Conservation (phyloP, 208 protist species). For the Trypanosoma boissoni region DNA sequence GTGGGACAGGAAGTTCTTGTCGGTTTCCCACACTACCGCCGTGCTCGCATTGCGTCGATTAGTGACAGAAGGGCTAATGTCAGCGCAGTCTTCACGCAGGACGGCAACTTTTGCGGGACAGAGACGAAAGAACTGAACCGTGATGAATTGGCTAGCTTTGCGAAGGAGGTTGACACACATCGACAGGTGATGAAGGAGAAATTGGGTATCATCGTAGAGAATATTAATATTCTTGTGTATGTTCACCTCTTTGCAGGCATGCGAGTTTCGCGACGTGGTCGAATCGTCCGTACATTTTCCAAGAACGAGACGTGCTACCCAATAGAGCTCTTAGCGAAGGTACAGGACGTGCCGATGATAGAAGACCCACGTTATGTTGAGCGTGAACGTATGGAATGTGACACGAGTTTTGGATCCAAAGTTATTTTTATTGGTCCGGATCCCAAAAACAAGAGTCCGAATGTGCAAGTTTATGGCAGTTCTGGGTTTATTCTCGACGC, state of each 20-base stretch:
- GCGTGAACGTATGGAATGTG: slow-evolving; percentile 53
- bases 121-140: slow-evolving; percentile 58
- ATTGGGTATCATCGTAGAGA: slow-evolving; percentile 64
- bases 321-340: slow-evolving; percentile 43
- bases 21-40: slow-evolving; percentile 87
- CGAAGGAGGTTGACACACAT: slow-evolving; percentile 69
- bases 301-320: slow-evolving; percentile 81
- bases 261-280: slow-evolving; percentile 49
- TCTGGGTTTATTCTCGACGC: slow-evolving; percentile 39
- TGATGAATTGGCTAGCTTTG: slow-evolving; percentile 60
- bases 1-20: slow-evolving; percentile 81
- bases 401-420: slow-evolving; percentile 44
- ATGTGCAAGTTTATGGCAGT: slow-evolving; percentile 44
- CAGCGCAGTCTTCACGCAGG: slow-evolving; percentile 46
- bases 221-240: slow-evolving; percentile 67
- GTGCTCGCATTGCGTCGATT: slow-evolving; percentile 70
- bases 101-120: slow-evolving; percentile 54
- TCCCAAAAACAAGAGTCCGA: slow-evolving; percentile 45
- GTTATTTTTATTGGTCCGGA: slow-evolving; percentile 77
- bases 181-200: slow-evolving; percentile 72
- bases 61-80: slow-evolving; percentile 48
- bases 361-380: slow-evolving; percentile 75
- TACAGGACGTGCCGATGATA: slow-evolving; percentile 62
- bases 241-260: slow-evolving; percentile 84
- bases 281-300: slow-evolving; percentile 63